A percentile compares a stretch with the other conserved stretches of the same genome.
phyloP scores from a whole-genome alignment of 1,139 yeast species.

The Arxiozyma slooffiae region DNA sequence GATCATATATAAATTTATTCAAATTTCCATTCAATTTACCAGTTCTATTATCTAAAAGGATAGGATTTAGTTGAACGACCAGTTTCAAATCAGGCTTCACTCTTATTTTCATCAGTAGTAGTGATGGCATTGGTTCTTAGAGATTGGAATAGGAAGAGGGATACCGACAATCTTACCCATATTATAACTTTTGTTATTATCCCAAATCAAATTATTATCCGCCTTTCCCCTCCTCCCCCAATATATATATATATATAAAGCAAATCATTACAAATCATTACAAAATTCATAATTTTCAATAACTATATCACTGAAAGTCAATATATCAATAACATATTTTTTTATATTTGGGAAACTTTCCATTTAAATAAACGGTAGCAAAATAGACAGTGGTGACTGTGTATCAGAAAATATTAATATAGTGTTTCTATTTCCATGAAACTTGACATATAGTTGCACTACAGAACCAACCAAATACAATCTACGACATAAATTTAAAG shows the following conservation, averaged over 20 bases:
- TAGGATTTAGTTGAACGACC: neutral
- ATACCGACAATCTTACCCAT: constrained; percentile 35
- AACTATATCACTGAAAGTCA: constrained; percentile 50
- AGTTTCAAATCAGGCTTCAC: neutral
- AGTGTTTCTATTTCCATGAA: constrained; percentile 31
- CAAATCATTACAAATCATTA: constrained; percentile 41
- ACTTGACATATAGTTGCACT: constrained; percentile 6
- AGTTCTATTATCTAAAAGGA: neutral
- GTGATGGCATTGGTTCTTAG: neutral
- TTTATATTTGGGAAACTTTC: constrained; percentile 37
- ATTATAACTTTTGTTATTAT: constrained; percentile 29
- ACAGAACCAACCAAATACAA: neutral
- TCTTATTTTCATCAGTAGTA: neutral
- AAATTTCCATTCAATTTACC: neutral
- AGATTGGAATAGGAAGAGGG: constrained; percentile 24
- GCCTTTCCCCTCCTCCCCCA: too few relatives aligned
- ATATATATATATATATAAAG: too few relatives aligned
- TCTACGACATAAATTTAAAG: neutral
- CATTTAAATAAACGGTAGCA: constrained; percentile 37
- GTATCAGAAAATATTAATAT: constrained; percentile 25
- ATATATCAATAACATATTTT: constrained; percentile 46
- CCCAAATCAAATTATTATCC: constrained; percentile 13
- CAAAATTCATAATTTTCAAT: constrained; percentile 41
- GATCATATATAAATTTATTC: constrained; percentile 1
- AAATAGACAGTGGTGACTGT: constrained; percentile 34